Base-by-base conservation (phyloP, 202 grass and related monocot genomes). In the Setaria viridis region DNA sequence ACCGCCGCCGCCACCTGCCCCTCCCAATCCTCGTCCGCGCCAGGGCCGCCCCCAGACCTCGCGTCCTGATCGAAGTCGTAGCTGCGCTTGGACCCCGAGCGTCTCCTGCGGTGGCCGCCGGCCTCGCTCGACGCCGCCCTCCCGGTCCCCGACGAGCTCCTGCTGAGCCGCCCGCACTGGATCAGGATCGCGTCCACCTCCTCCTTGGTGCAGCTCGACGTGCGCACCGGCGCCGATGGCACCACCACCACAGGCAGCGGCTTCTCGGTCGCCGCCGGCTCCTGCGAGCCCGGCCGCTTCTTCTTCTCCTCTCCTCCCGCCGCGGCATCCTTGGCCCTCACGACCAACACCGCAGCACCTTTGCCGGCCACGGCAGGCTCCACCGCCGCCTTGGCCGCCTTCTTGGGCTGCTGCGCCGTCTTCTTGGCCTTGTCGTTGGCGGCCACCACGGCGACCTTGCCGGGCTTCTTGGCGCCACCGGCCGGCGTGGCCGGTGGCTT, bases 121-220 rank as follows among this genome's bases (percentile, higher is more conserved):
- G 43, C 74, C 14, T 78, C 85, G 74, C 88, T 70, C 12, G 79
- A 83, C 49, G 82, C 67, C 2, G 92, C 68, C 20, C 87, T 90
- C 0, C 95, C 91, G 0, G 95, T 90, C 1, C 95, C 91, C 1
- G 95, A 95, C 20, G 95, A 98, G 85, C 93, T 95, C 66, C 93
- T 80, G 81, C 95, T 98, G 46, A 98, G 89, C 0, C 95, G 91
- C 3, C 95, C 95, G 71, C 95, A 98, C 72, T 98, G 95, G 85
- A 98, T 98, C 8, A 95, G 89, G 56, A 98, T 98, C 17, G 95
- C 95, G 51, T 98, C 95, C 45, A 95, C 80, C 80, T 98, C 95
- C 80, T 98, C 95, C 82, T 90, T 98, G 76, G 93, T 93, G 84
- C 95, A 98, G 91, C 95, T 95, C 35, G 93, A 98, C 34, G 91